Conservation (phyloP, 2,329 filamentous ascomycete genomes). For the Fusarium decemcellulare region DNA sequence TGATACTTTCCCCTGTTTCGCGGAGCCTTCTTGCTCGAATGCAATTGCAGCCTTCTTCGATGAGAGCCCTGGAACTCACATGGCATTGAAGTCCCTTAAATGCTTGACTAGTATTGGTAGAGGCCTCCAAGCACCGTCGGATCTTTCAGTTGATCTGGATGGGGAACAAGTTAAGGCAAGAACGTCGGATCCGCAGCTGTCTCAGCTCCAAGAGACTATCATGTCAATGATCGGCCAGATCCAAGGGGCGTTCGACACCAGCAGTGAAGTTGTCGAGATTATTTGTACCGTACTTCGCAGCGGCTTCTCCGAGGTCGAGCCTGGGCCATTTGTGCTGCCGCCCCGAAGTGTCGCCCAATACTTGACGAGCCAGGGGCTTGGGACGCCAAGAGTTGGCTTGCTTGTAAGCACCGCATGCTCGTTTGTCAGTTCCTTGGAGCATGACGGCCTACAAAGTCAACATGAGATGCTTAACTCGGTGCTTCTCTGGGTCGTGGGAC, state of each 20-base stretch:
- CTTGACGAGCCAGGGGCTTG: constrained; percentile 69
- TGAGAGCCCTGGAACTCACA: constrained; percentile 62
- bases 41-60: constrained; percentile 43
- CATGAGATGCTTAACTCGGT: constrained; percentile 65
- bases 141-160: constrained; percentile 78
- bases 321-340: constrained; percentile 84
- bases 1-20: constrained; percentile 41
- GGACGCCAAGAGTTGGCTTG: constrained; percentile 77
- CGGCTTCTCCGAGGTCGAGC: constrained; percentile 81
- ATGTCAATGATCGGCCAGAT: constrained; percentile 63
- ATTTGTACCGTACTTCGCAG: constrained; percentile 80
- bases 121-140: constrained; percentile 77
- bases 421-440: constrained; percentile 73
- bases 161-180: constrained; percentile 50
- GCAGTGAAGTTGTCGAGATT: constrained; percentile 78
- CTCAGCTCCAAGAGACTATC: constrained; percentile 61
- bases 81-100: constrained; percentile 70
- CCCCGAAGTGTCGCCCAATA: constrained; percentile 76
- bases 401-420: constrained; percentile 81
- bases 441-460: constrained; percentile 59
- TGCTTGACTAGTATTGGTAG: constrained; percentile 80
- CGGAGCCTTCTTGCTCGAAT: constrained; percentile 44
- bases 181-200: constrained; percentile 38
- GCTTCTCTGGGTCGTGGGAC: constrained; percentile 72
- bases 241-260: constrained; percentile 67